phyloP scores from a whole-genome alignment of 345 rosid genomes.

The rapeseed (Brassica napus) region Da-Ae NC_063451.1:2356001-2356500 shows the following conservation, averaged over 20 bases:
- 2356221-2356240: slow-evolving; percentile 1
- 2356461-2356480: slow-evolving; percentile 89
- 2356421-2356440: slow-evolving; percentile 88
- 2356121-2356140: slow-evolving; percentile 4
- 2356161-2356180: not conserved
- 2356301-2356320: not conserved
- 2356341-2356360: not conserved
- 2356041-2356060: slow-evolving; percentile 7
- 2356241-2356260: not conserved
- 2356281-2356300: slow-evolving; percentile 5
- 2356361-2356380: not conserved
- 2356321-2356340: not conserved
- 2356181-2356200: slow-evolving; percentile 7
- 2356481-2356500: slow-evolving; percentile 91
- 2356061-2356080: slow-evolving; percentile 2
- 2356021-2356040: not conserved
- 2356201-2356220: slow-evolving; percentile 3
- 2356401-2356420: slow-evolving; percentile 76
- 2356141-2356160: not conserved
- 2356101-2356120: slow-evolving; percentile 6
- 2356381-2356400: not conserved
- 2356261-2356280: slow-evolving; percentile 6
- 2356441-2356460: slow-evolving; percentile 87
- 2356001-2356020: not conserved
- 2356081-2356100: slow-evolving; percentile 1